Evolutionary conservation across 129 eudicot genomes (phyloP).

Genomic region (Saussurea involucrata): DNA sequence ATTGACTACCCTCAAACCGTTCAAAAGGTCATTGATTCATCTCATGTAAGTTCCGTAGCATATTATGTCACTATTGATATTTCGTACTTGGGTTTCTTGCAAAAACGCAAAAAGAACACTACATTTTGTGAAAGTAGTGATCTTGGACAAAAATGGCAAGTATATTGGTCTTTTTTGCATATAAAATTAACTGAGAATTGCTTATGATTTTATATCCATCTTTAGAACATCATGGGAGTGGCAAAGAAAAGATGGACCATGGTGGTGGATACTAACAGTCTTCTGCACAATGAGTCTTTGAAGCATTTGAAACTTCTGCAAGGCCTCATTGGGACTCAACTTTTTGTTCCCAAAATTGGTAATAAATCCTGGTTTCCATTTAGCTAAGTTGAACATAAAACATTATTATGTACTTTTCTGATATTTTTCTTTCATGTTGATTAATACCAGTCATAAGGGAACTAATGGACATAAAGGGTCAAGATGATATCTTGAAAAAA

Average conservation of each 20-base stretch:
- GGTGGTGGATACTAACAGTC: slow-evolving; percentile 65
- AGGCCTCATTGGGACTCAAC: slow-evolving; percentile 73
- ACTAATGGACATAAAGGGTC: slow-evolving; percentile 59
- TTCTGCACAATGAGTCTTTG: slow-evolving; percentile 61
- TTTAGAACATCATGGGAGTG: slow-evolving; percentile 35
- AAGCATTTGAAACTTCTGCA: slow-evolving; percentile 71
- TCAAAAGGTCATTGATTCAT: slow-evolving; percentile 26
- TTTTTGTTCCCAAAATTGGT: slow-evolving; percentile 82
- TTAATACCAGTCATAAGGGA: slow-evolving; percentile 58
- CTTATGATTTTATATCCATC: slow-evolving; percentile 1
- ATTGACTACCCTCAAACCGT: slow-evolving; percentile 22
- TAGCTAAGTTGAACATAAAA: not conserved
- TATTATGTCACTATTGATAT: not conserved
- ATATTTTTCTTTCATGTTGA: slow-evolving; percentile 9
- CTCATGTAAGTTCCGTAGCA: slow-evolving; percentile 9
- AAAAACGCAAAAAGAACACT: not conserved
- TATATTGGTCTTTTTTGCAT: not conserved
- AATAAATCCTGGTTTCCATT: slow-evolving; percentile 3
- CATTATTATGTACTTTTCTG: not conserved
- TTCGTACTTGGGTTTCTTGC: not conserved
- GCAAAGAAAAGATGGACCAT: slow-evolving; percentile 64
- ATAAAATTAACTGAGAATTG: not conserved
- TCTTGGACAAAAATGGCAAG: not conserved
- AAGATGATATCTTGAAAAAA: slow-evolving; percentile 42
- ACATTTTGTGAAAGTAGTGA: not conserved